Evolutionary conservation across 495 filamentous ascomycete genomes (phyloP), one percentile per base, ranked within the genome.

Genomic region (Delitschia confertaspora): DNA sequence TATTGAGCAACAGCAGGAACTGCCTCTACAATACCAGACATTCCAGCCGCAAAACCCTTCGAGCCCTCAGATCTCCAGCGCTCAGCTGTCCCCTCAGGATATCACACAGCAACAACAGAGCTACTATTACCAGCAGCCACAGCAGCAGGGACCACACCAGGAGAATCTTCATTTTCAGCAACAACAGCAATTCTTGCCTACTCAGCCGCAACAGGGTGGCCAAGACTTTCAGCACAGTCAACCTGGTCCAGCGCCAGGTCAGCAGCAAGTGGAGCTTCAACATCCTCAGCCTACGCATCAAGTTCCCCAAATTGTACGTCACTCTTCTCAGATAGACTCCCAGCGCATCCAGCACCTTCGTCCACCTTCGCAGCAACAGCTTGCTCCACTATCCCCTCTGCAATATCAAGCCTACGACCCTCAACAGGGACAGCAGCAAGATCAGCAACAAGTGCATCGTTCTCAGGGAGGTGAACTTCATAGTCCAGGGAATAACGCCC

Each of bases 331-430:
- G 20, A 23, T 39, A 18, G 46, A 51, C 38, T 17, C 17, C 19
- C 53, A 39, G 26, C 42, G 53, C 29, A 9, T 42, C 27, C 49
- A 52, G 37, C 47, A 51, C 19, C 39, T 57, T 44, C 48, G 49
- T 1, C 51, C 45, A 14, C 49, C 53, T 23, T 43, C 43, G 21
- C 53, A 48, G 14, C 53, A 57, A 9, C 43, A 47, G 17, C 45
- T 57, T 25, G 49, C 45, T 23, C 53, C 53, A 25, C 53, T 49
- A 19, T 57, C 53, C 22, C 53, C 53, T 30, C 25, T 51, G 18
- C 48, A 45, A 46, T 57, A 53, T 27, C 53, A 57, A 39, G 34
- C 53, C 33, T 57, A 57, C 53, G 49, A 57, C 30, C 11, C 36
- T 27, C 49, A 52, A 29, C 53, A 47, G 33, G 27, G 41, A 30